A percentile compares a stretch with the other conserved stretches of the same genome.
Conservation (phyloP, 2,329 filamentous ascomycete species). For the Drechslera avenae region DNA sequence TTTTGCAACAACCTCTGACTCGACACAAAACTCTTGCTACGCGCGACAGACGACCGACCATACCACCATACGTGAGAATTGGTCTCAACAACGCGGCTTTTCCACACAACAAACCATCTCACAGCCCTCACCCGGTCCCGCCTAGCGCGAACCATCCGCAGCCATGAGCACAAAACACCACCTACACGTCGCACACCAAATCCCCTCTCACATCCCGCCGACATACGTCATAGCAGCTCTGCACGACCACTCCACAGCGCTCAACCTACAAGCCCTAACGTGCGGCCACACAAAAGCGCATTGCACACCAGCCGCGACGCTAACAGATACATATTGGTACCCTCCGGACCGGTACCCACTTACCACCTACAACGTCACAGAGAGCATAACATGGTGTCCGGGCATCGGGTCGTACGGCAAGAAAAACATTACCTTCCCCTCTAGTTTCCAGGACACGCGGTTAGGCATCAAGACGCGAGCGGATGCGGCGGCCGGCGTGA, state of each 20-base stretch:
- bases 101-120: background rate
- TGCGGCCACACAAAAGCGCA: slow-evolving; percentile 34
- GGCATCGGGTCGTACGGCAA: slow-evolving; percentile 38
- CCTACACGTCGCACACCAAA: slow-evolving; percentile 38
- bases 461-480: slow-evolving; percentile 42
- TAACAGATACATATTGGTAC: slow-evolving; percentile 46
- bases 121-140: background rate
- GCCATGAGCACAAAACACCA: slow-evolving; percentile 38
- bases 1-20: too few relatives aligned
- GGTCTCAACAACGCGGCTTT: too few relatives aligned
- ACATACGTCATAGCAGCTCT: slow-evolving; percentile 36
- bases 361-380: slow-evolving; percentile 38
- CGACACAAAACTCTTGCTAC: too few relatives aligned
- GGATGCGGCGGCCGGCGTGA: slow-evolving; percentile 36
- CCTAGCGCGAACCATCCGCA: too few relatives aligned
- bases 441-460: slow-evolving; percentile 42
- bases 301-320: slow-evolving; percentile 25
- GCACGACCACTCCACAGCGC: slow-evolving; percentile 43
- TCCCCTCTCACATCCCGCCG: slow-evolving; percentile 36
- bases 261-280: slow-evolving; percentile 43
- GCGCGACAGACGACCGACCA: too few relatives aligned
- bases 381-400: slow-evolving; percentile 37
- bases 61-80: too few relatives aligned
- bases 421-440: slow-evolving; percentile 40
- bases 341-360: slow-evolving; percentile 37